A percentile compares a stretch with the other conserved stretches of the same genome.
These are phyloP conservation scores for Sporothrix euskadiensis DNA, from an alignment of 2,329 filamentous ascomycete genomes.

Conservation along the genomic window DNA sequence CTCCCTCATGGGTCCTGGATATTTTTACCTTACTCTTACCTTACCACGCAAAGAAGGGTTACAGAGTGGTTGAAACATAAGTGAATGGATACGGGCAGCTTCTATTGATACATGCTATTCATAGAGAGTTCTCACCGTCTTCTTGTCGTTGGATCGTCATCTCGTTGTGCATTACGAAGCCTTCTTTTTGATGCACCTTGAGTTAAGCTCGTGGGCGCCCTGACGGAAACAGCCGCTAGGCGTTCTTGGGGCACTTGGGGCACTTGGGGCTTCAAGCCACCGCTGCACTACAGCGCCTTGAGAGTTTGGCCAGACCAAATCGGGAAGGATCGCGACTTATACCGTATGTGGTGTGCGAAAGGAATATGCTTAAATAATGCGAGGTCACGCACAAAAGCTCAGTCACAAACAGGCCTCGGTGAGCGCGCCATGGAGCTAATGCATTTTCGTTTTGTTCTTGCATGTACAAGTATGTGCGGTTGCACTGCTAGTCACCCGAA, in stretches of 20 bases:
- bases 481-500: not conserved
- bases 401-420: not conserved
- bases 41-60: too few species aligned
- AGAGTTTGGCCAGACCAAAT: constrained; percentile 3
- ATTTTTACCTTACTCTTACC: too few species aligned
- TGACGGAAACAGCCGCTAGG: not conserved
- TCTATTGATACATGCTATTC: too few species aligned
- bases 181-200: not conserved
- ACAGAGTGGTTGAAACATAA: too few species aligned
- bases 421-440: not conserved
- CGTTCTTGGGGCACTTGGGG: too few species aligned
- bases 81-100: too few species aligned
- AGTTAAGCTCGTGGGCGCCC: not conserved
- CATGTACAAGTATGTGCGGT: not conserved
- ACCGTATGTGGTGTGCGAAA: not conserved
- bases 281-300: not conserved
- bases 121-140: too few species aligned
- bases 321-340: constrained; percentile 1
- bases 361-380: not conserved
- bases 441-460: not conserved
- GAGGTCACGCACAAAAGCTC: not conserved
- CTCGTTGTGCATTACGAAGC: not conserved
- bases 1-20: too few species aligned
- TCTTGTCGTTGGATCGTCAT: not conserved
- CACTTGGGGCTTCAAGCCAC: not conserved